These are phyloP conservation scores for Daedaleopsis nitida DNA, from an alignment of 768 basidiomycete genomes.

Conservation along the genomic window DNA sequence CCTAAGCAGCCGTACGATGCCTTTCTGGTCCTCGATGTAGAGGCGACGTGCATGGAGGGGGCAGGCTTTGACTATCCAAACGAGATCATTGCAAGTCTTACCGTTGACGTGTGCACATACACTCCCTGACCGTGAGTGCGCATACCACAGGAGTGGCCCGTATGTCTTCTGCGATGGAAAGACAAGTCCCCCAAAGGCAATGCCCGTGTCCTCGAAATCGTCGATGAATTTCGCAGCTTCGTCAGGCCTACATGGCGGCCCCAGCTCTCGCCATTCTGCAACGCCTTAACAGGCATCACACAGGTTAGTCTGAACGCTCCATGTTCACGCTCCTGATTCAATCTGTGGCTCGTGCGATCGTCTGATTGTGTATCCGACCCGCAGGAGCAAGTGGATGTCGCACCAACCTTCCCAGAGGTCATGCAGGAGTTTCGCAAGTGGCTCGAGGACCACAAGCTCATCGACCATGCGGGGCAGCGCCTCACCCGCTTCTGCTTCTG, in stretches of 20 bases:
- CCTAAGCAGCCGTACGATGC: constrained; percentile 63
- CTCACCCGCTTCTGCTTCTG: constrained; percentile 78
- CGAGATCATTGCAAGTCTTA: constrained; percentile 84
- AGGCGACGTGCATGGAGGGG: constrained; percentile 77
- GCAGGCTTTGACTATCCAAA: constrained; percentile 84
- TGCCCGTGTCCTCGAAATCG: constrained; percentile 62
- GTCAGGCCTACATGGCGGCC: constrained; percentile 89
- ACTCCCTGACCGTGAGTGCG: not conserved
- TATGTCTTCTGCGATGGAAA: constrained; percentile 84
- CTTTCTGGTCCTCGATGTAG: constrained; percentile 88
- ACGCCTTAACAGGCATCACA: constrained; percentile 83
- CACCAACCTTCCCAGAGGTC: constrained; percentile 76
- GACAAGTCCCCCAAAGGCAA: constrained; percentile 54
- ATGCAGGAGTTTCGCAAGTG: constrained; percentile 65
- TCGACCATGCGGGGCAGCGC: constrained; percentile 59
- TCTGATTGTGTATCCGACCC: not conserved
- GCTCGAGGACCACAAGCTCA: constrained; percentile 69
- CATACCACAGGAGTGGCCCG: constrained; percentile 81
- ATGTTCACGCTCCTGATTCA: not conserved
- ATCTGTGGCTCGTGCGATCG: constrained; percentile 3
- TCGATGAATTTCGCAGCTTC: constrained; percentile 86
- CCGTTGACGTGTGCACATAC: not conserved
- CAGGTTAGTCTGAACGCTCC: constrained; percentile 60
- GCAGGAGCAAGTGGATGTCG: constrained; percentile 78
- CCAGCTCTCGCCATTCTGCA: constrained; percentile 81